Evolutionary conservation across 192 early-diverging fungal species (phyloP).

Genomic region (Coemansia sp.): DNA sequence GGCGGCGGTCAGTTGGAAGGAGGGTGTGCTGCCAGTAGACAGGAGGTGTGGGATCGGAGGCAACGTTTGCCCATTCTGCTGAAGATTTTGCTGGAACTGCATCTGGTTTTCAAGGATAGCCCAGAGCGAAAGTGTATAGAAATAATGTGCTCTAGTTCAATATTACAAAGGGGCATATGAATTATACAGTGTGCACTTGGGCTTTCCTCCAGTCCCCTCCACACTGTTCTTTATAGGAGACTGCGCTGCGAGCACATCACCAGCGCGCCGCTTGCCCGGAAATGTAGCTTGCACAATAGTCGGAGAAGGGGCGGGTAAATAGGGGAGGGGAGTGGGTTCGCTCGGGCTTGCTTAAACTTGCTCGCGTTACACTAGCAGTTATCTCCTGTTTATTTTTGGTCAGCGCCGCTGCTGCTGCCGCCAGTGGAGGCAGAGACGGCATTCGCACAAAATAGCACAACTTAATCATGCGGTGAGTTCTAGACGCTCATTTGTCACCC

Average conservation of each 20-base stretch:
- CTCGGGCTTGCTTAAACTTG: neutral
- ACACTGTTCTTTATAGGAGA: conserved; percentile 5
- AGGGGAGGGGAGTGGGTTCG: neutral
- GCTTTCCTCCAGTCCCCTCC: neutral
- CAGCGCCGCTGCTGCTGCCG: neutral
- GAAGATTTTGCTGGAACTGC: neutral
- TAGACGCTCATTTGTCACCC: too few relatives aligned
- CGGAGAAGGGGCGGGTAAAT: conserved; percentile 5
- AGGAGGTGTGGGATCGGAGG: conserved; percentile 1
- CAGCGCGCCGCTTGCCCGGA: neutral
- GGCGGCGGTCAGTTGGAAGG: neutral
- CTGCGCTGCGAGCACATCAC: too few relatives aligned
- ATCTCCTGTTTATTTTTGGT: neutral
- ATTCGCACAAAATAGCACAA: neutral
- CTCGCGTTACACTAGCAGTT: neutral
- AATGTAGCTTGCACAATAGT: neutral
- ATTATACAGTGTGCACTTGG: neutral
- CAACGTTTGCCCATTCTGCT: neutral
- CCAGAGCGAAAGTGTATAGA: neutral
- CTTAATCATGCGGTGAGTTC: neutral
- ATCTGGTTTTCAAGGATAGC: too few relatives aligned
- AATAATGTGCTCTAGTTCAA: neutral
- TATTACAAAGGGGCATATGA: neutral
- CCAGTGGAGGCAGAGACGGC: neutral
- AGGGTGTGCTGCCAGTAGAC: neutral